phyloP scores from a whole-genome alignment of 2,329 filamentous ascomycete genomes.

The Penicillium sp. region DNA sequence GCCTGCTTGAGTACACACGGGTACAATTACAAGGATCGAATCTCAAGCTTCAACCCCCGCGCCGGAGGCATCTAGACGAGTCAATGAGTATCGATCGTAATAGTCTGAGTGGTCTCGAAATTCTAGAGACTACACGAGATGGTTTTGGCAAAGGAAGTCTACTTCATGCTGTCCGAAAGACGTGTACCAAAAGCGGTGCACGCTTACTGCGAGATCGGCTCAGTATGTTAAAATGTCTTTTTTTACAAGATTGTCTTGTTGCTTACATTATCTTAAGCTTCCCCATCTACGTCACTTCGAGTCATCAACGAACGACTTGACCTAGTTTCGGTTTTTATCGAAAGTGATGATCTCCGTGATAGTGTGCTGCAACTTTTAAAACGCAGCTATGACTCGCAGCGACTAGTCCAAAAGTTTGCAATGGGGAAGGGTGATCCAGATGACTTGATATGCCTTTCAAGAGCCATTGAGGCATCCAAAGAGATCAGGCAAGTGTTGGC shows the following conservation, averaged over 20 bases:
- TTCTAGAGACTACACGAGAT: constrained; percentile 81
- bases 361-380: constrained; percentile 65
- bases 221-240: no score
- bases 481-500: constrained; percentile 53
- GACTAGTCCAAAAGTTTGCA: constrained; percentile 90
- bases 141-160: constrained; percentile 76
- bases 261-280: constrained; percentile 47
- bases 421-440: constrained; percentile 88
- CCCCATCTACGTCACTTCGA: constrained; percentile 81
- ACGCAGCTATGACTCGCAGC: constrained; percentile 78
- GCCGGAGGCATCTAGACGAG: constrained; percentile 69
- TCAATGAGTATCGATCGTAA: constrained; percentile 91
- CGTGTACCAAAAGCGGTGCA: constrained; percentile 86
- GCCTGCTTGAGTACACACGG: constrained; percentile 80
- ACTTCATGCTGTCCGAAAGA: constrained; percentile 82
- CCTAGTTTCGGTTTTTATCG: constrained; percentile 72
- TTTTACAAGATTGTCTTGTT: neutral
- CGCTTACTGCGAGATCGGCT: constrained; percentile 80
- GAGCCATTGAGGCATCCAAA: constrained; percentile 72
- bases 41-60: constrained; percentile 79
- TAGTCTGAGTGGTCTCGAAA: constrained; percentile 83
- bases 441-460: constrained; percentile 78
- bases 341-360: constrained; percentile 66
- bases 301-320: constrained; percentile 78
- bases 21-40: constrained; percentile 72